Percentiles rank a stretch among this genome's conserved stretches.
phyloP scores from a whole-genome alignment of 148 eudicot genomes.

The Diospyros kaki region DNA sequence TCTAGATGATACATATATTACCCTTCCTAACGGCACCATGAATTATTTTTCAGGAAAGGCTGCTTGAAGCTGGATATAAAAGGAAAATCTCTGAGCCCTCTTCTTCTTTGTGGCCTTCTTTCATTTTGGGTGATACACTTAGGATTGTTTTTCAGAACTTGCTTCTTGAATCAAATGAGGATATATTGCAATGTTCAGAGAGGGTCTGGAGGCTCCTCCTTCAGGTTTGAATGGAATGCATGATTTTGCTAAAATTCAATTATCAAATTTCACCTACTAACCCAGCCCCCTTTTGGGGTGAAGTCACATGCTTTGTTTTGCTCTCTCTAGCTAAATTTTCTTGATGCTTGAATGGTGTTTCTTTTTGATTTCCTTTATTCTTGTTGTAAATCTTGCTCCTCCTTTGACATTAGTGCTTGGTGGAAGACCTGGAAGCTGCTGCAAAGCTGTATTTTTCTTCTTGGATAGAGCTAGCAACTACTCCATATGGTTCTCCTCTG shows the following conservation, averaged over 20 bases:
- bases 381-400: slow-evolving; percentile 9
- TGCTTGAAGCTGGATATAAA: slow-evolving; percentile 87
- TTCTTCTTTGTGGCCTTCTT: slow-evolving; percentile 77
- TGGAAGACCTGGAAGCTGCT: slow-evolving; percentile 68
- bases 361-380: not conserved
- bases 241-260: not conserved
- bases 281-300: too few relatives aligned
- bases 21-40: slow-evolving; percentile 1
- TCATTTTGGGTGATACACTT: slow-evolving; percentile 81
- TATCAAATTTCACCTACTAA: not conserved
- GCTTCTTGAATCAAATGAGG: slow-evolving; percentile 85
- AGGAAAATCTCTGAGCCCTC: slow-evolving; percentile 53
- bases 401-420: slow-evolving; percentile 44
- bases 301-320: not conserved
- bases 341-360: not conserved
- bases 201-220: slow-evolving; percentile 93
- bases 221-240: slow-evolving; percentile 29
- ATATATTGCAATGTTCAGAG: slow-evolving; percentile 79
- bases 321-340: not conserved
- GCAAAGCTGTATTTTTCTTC: slow-evolving; percentile 58
- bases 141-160: slow-evolving; percentile 92
- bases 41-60: slow-evolving; percentile 54
- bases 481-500: slow-evolving; percentile 86
- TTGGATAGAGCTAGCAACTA: slow-evolving; percentile 87
- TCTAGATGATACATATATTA: not conserved